Evolutionary conservation across 179 eudicot species (phyloP), one percentile per base, ranked within the genome.

Genomic region (Beta corolliflora): DNA sequence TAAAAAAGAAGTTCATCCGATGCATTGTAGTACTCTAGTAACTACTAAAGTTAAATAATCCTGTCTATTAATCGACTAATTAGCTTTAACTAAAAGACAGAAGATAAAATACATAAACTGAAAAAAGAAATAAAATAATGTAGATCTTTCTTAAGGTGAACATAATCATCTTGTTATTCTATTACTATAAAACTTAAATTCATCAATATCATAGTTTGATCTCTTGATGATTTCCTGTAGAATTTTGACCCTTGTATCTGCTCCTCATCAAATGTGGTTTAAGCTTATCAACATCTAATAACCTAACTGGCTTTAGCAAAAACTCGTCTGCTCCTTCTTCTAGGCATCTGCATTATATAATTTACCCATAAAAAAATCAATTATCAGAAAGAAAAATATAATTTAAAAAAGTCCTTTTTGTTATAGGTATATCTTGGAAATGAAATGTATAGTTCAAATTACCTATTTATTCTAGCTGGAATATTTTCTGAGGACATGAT

Each of bases 401-500:
- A 1, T 29, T 23, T 36, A 7, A n/a, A n/a, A 19, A 60, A 1
- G 5, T 61, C 69, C 0, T 29, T 63, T 36, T 14, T 5, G 56
- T 23, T 5, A 5, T 29, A 18, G 1, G 18, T 41, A 36, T 60
- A 29, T 48, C 44, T 52, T 64, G 25, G 19, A 77, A 77, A 3
- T 23, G 53, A 25, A 13, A 56, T 21, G 31, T 16, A 6, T 59
- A 53, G 45, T 52, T 23, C 21, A 52, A 15, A 73, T 56, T 73
- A 86, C 89, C 82, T 86, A 79, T 73, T 82, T 31, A 87, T 84
- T 74, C 87, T 78, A 59, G 85, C 67, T 46, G 89, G 85, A n/a
- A 84, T 77, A 64, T 81, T 80, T 60, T 87, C 89, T 8, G 89
- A 84, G 11, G 89, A 87, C 89, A 87, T 87, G 61, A 87, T 87